Evolutionary conservation across 108 stramenopile genomes (phyloP), one percentile per base, ranked within the genome.

Genomic region (Pseudonitzschia pungens): DNA sequence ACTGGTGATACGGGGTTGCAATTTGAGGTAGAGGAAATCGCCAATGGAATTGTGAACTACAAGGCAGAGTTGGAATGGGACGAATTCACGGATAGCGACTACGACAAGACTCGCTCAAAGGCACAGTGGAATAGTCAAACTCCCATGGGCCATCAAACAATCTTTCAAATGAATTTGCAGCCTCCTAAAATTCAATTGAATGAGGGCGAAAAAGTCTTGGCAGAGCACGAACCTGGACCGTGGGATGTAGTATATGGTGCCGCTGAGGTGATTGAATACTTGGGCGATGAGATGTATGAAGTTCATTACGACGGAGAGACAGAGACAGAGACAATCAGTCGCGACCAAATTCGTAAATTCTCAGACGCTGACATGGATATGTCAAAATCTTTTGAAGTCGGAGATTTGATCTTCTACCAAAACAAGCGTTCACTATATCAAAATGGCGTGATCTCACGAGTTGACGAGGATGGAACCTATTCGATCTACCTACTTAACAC

Each of bases 111-210:
- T 48, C 43, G 66, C 14, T 44, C 66, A 48, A 24, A 28, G 22
- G 24, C 16, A 48, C 66, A 67, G 44, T 67, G 66, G 66, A 15
- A 44, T 1, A 67, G 33, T 24, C 66, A 67, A 24, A 48, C 42
- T 26, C 66, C 66, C 9, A 67, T 67, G 43, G 66, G 66, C 21
- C 66, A 67, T 26, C 66, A 67, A 27, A 67, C 66, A 18, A 44
- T 67, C 36, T 67, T 67, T 22, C 42, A 44, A n/a, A 67, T 67
- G 66, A 67, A 27, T 28, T 14, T 67, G 8, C 66, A 67, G 44
- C 66, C 66, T 67, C 66, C 66, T 24, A 67, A 67, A 41, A 50
- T 36, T 14, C 21, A 27, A 22, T 44, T 67, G 43, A 22, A 67
- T 4, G 28, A 67, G 0, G 44, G 44, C 9, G 66, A 67, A 48